Evolutionary conservation across 2,329 filamentous ascomycete species (phyloP).

Genomic region (Colletotrichum australisinense): DNA sequence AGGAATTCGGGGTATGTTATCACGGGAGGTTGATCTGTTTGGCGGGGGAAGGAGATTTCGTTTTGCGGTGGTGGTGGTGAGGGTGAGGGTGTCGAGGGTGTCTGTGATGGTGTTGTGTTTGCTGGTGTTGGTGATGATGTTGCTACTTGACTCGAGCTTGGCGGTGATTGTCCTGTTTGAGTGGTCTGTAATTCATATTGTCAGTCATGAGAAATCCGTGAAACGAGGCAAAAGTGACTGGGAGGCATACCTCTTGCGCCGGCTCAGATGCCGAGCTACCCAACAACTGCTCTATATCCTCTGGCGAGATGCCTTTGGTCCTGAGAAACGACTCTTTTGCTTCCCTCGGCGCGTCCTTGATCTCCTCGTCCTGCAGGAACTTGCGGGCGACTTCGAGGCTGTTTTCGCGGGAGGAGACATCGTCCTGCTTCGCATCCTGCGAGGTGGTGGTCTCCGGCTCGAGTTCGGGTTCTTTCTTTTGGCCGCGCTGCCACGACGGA

Average conservation of each 20-base stretch:
- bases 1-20: conserved; percentile 79
- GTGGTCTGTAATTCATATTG: neutral
- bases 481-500: conserved; percentile 47
- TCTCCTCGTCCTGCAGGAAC: conserved; percentile 81
- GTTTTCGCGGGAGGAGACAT: conserved; percentile 39
- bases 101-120: conserved; percentile 14
- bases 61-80: conserved; percentile 13
- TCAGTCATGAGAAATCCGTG: neutral
- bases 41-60: conserved; percentile 30
- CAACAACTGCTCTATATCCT: conserved; percentile 77
- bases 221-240: neutral
- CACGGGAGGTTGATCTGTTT: conserved; percentile 65
- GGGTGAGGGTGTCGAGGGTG: conserved; percentile 1
- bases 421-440: conserved; percentile 10
- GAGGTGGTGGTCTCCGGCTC: conserved; percentile 14
- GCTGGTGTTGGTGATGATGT: conserved; percentile 11
- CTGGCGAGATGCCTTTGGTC: conserved; percentile 76
- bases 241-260: conserved; percentile 2
- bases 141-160: conserved; percentile 8
- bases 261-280: conserved; percentile 36
- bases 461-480: conserved; percentile 16
- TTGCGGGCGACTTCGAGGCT: conserved; percentile 73
- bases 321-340: conserved; percentile 82
- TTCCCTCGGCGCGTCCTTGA: conserved; percentile 75
- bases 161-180: neutral